Conservation (phyloP, 2,329 filamentous ascomycete species). For the Drechslerella stenobrocha region DNA sequence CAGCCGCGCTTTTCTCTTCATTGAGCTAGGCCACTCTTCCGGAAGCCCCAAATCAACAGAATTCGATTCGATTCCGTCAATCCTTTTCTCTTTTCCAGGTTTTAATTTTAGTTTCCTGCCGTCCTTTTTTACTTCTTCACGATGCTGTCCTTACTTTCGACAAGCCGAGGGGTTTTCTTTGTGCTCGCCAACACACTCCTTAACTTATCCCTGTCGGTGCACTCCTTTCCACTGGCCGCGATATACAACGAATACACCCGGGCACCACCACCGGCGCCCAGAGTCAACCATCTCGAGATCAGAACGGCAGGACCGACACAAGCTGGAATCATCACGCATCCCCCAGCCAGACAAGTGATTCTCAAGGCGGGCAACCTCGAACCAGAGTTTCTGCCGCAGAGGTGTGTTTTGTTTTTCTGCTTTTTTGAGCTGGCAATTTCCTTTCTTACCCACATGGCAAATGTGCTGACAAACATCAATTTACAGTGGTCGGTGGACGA, state of each 20-base stretch:
- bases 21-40: slow-evolving; percentile 1
- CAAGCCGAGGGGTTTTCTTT: slow-evolving; percentile 9
- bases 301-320: slow-evolving; percentile 47
- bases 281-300: slow-evolving; percentile 27
- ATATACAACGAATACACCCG: slow-evolving; percentile 20
- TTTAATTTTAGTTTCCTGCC: no score
- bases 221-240: slow-evolving; percentile 26
- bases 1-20: neutral
- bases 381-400: slow-evolving; percentile 23
- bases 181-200: slow-evolving; percentile 45
- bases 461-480: neutral
- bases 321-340: slow-evolving; percentile 48
- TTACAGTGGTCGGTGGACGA: slow-evolving; percentile 36
- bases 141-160: slow-evolving; percentile 27
- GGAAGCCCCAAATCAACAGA: neutral
- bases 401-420: slow-evolving; percentile 31
- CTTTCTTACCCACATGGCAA: neutral
- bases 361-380: slow-evolving; percentile 18
- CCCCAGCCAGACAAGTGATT: slow-evolving; percentile 35
- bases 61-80: slow-evolving; percentile 3
- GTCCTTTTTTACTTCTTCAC: slow-evolving; percentile 20
- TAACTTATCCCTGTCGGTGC: slow-evolving; percentile 36
- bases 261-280: slow-evolving; percentile 4
- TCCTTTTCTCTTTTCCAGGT: slow-evolving; percentile 12
- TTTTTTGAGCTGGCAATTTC: neutral